Percentiles rank a stretch among this genome's conserved stretches.
Conservation (phyloP, 768 basidiomycete genomes). For the Termitomyces sp. region DNA sequence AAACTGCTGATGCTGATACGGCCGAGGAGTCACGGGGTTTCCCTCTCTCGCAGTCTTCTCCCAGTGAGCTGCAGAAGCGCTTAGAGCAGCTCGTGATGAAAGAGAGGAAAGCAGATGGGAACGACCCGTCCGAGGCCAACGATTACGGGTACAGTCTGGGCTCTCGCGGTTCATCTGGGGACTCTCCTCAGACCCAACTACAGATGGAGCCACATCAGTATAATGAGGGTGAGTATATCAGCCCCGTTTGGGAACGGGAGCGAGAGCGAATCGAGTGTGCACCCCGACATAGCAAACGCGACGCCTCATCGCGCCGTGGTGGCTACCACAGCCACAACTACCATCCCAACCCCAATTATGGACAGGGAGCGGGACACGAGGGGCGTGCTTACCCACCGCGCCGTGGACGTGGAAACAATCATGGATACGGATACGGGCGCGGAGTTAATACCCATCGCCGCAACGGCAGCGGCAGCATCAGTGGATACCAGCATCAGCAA, state of each 20-base stretch:
- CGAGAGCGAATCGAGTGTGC: conserved; percentile 7
- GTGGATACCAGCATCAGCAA: conserved; percentile 3
- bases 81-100: conserved; percentile 5
- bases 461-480: conserved; percentile 21
- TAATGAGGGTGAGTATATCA: neutral
- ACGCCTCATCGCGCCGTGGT: neutral
- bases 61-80: conserved; percentile 5
- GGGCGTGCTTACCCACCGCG: conserved; percentile 6
- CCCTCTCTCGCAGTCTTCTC: neutral
- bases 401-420: conserved; percentile 21
- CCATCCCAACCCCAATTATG: neutral
- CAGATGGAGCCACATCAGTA: conserved; percentile 10
- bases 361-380: conserved; percentile 1
- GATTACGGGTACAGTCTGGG: conserved; percentile 67
- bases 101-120: conserved; percentile 15
- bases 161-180: conserved; percentile 1
- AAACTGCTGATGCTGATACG: neutral
- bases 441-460: conserved; percentile 26
- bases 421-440: conserved; percentile 25
- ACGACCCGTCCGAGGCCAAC: conserved; percentile 47
- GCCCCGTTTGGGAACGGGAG: conserved; percentile 15
- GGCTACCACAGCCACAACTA: neutral
- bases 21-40: neutral
- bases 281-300: conserved; percentile 11
- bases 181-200: neutral